A percentile compares a stretch with the other conserved stretches of the same genome.
These are phyloP conservation scores for Cystobasidium pallidum DNA, from an alignment of 1,284 basidiomycete species.

Conservation along the genomic window DNA sequence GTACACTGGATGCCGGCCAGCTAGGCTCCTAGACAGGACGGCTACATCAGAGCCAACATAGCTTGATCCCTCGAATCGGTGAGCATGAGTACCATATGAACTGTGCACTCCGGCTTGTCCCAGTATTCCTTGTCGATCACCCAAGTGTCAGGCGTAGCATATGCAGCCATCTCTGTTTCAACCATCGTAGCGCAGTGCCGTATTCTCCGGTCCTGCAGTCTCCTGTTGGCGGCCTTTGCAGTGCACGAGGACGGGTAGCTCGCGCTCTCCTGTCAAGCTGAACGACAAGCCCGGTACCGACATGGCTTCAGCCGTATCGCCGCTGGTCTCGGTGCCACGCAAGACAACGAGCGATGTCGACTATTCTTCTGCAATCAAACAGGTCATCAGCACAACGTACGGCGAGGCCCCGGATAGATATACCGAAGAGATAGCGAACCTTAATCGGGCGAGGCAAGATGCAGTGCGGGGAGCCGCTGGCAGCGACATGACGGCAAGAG, in stretches of 20 bases:
- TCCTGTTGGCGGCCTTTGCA: background rate
- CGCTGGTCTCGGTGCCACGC: slow-evolving; percentile 58
- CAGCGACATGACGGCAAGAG: slow-evolving; percentile 86
- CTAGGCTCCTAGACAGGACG: too few relatives aligned
- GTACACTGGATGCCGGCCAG: too few relatives aligned
- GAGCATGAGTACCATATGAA: too few relatives aligned
- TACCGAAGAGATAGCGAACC: slow-evolving; percentile 74
- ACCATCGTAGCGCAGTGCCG: background rate
- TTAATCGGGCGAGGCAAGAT: slow-evolving; percentile 91
- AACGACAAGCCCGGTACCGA: background rate
- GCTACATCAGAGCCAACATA: too few relatives aligned
- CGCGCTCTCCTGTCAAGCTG: too few relatives aligned
- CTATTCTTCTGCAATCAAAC: slow-evolving; percentile 84
- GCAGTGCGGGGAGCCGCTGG: slow-evolving; percentile 88
- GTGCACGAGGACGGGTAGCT: background rate
- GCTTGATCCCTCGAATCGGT: too few relatives aligned
- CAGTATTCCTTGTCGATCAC: background rate
- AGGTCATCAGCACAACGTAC: slow-evolving; percentile 86
- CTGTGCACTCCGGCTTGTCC: too few relatives aligned
- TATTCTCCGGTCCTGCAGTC: background rate
- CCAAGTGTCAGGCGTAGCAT: background rate
- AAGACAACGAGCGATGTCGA: slow-evolving; percentile 70
- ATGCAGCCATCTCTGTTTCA: background rate
- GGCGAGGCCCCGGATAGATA: slow-evolving; percentile 91
- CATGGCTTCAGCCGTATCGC: slow-evolving; percentile 37